A percentile compares a stretch with the other conserved stretches of the same genome.
Conservation (phyloP, 345 rosid species). For the Hibiscus mutabilis region DNA sequence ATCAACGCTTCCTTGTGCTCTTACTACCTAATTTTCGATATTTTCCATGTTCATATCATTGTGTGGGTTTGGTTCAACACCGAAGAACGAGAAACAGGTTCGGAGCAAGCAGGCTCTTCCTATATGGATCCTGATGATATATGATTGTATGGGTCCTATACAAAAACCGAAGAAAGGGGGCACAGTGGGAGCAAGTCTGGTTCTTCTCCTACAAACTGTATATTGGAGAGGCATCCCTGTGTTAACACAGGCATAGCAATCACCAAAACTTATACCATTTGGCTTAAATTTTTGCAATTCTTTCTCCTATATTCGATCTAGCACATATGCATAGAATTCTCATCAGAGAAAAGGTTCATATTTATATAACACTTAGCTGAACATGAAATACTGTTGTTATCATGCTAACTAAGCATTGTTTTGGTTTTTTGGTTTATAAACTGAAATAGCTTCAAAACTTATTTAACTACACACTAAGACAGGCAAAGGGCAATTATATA, state of each 20-base stretch:
- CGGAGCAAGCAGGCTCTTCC: background rate
- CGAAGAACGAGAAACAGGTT: background rate
- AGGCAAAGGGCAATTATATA: background rate
- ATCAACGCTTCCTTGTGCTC: background rate
- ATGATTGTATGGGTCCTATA: background rate
- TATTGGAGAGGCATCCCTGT: too few relatives aligned
- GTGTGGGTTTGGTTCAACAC: slow-evolving; percentile 39
- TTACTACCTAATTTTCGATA: background rate
- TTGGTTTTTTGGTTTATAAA: too few relatives aligned
- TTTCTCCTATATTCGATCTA: background rate
- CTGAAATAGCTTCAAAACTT: background rate
- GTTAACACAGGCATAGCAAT: too few relatives aligned
- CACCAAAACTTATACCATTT: background rate
- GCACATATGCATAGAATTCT: too few relatives aligned
- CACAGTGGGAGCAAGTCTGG: background rate
- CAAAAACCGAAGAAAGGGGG: background rate
- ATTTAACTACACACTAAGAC: slow-evolving; percentile 10
- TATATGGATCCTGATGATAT: background rate
- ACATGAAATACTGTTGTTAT: background rate
- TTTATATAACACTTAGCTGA: too few relatives aligned
- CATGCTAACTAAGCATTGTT: background rate
- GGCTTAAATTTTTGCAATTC: background rate
- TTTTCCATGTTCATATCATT: background rate
- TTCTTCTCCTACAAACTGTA: background rate
- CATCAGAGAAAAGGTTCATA: too few relatives aligned